phyloP scores from a whole-genome alignment of 164 flowering plant genomes.

The Aristolochia contorta region DNA sequence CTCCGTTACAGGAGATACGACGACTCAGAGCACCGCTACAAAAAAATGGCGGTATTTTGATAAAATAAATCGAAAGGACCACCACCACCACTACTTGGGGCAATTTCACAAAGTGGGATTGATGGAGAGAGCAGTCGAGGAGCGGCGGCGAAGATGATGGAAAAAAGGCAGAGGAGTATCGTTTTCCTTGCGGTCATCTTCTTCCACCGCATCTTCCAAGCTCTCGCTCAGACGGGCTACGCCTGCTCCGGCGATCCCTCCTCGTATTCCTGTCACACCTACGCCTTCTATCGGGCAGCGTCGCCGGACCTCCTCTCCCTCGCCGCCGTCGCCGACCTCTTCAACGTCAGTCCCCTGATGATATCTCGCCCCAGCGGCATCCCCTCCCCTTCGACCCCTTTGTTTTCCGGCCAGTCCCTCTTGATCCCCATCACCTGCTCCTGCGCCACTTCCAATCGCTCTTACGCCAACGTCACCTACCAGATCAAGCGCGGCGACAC shows the following conservation, averaged over 20 bases:
- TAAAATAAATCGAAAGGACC: too few species aligned
- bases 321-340: conserved; percentile 65
- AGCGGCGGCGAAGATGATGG: too few species aligned
- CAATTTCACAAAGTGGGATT: too few species aligned
- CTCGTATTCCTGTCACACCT: conserved; percentile 53
- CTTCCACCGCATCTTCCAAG: conserved; percentile 13
- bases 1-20: too few species aligned
- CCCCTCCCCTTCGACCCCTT: conserved; percentile 39
- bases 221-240: conserved; percentile 42
- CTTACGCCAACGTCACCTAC: conserved; percentile 44
- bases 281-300: conserved; percentile 44
- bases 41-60: too few species aligned
- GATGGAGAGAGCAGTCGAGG: too few species aligned
- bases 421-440: conserved; percentile 66
- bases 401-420: conserved; percentile 46
- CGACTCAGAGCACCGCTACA: too few species aligned
- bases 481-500: conserved; percentile 50
- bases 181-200: neutral
- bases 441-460: conserved; percentile 33
- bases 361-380: conserved; percentile 68
- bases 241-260: conserved; percentile 35
- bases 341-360: conserved; percentile 50
- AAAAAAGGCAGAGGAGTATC: too few species aligned
- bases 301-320: conserved; percentile 53
- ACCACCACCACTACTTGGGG: too few species aligned